Percentiles rank a stretch among this genome's conserved stretches.
These are phyloP conservation scores for Suillus plorans DNA, from an alignment of 768 basidiomycete genomes.

Conservation along the genomic window DNA sequence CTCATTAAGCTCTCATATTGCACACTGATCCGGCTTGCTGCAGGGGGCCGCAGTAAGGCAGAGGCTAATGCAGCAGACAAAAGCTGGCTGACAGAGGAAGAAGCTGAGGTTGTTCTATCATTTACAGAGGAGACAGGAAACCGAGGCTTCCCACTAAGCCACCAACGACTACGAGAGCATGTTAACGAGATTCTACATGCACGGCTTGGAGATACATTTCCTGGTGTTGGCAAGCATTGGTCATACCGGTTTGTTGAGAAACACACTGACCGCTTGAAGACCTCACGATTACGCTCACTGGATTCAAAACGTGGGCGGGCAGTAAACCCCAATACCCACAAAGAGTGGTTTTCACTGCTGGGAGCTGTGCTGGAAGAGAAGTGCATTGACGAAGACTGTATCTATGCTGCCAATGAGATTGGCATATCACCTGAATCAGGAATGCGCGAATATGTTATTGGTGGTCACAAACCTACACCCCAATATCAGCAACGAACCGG, in stretches of 20 bases:
- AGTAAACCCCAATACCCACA: slow-evolving; percentile 36
- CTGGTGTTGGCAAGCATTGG: slow-evolving; percentile 39
- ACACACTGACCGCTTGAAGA: slow-evolving; percentile 27
- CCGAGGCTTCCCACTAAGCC: slow-evolving; percentile 36
- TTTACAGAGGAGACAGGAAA: slow-evolving; percentile 28
- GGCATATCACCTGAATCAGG: slow-evolving; percentile 10
- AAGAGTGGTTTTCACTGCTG: slow-evolving; percentile 33
- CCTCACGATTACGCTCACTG: slow-evolving; percentile 30
- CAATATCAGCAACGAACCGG: slow-evolving; percentile 18
- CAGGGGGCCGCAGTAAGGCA: slow-evolving; percentile 19
- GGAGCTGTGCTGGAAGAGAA: slow-evolving; percentile 16
- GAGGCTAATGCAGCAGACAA: slow-evolving; percentile 25
- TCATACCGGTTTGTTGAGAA: slow-evolving; percentile 28
- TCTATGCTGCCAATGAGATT: slow-evolving; percentile 15
- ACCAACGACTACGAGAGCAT: slow-evolving; percentile 32
- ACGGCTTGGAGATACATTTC: slow-evolving; percentile 13
- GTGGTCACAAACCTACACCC: neutral
- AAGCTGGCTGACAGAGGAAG: slow-evolving; percentile 26
- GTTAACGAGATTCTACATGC: slow-evolving; percentile 19
- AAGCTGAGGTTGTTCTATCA: slow-evolving; percentile 26
- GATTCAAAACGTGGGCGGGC: slow-evolving; percentile 35
- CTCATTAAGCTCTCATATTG: slow-evolving; percentile 13
- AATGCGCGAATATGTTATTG: slow-evolving; percentile 7
- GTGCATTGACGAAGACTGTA: slow-evolving; percentile 1
- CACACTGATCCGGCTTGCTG: slow-evolving; percentile 17